Evolutionary conservation across 352 stramenopile genomes (phyloP).

Genomic region (Phytophthora megakarya): DNA sequence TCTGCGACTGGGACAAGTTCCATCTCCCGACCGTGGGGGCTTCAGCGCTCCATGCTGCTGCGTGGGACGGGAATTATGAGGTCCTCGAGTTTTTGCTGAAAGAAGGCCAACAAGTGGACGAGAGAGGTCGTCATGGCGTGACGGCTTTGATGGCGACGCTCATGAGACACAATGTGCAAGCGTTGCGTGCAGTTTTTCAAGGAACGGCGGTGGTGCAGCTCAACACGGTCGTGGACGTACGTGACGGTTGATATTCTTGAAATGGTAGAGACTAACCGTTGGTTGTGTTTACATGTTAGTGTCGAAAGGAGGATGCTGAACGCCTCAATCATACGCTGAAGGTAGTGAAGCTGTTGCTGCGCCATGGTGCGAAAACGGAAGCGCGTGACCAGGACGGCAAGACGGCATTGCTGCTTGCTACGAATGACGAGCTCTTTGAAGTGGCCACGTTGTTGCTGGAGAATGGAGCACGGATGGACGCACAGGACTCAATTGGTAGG

Average conservation of each 20-base stretch:
- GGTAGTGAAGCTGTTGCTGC: constrained; percentile 37
- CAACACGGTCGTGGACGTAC: constrained; percentile 42
- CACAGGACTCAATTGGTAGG: constrained; percentile 30
- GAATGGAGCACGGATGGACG: constrained; percentile 32
- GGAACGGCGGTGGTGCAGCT: constrained; percentile 32
- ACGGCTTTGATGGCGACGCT: constrained; percentile 42
- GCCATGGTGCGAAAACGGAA: constrained; percentile 32
- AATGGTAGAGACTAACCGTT: background rate
- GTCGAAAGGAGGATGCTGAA: constrained; percentile 37
- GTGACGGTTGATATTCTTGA: background rate
- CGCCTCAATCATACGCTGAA: constrained; percentile 31
- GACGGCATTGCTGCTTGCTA: constrained; percentile 37
- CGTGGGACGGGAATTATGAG: constrained; percentile 35
- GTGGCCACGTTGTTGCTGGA: constrained; percentile 35
- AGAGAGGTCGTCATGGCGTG: constrained; percentile 27
- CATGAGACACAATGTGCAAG: constrained; percentile 43
- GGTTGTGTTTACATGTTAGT: constrained; percentile 20
- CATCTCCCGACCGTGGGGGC: constrained; percentile 39
- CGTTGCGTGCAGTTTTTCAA: constrained; percentile 43
- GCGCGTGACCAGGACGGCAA: constrained; percentile 36
- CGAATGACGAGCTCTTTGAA: constrained; percentile 42
- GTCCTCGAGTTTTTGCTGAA: constrained; percentile 38
- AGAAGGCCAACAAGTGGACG: constrained; percentile 34
- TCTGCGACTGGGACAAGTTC: constrained; percentile 46
- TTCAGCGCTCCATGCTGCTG: constrained; percentile 42